These are phyloP conservation scores for Lodderomyces theae DNA, from an alignment of 1,139 yeast genomes.

Conservation along the genomic window DNA sequence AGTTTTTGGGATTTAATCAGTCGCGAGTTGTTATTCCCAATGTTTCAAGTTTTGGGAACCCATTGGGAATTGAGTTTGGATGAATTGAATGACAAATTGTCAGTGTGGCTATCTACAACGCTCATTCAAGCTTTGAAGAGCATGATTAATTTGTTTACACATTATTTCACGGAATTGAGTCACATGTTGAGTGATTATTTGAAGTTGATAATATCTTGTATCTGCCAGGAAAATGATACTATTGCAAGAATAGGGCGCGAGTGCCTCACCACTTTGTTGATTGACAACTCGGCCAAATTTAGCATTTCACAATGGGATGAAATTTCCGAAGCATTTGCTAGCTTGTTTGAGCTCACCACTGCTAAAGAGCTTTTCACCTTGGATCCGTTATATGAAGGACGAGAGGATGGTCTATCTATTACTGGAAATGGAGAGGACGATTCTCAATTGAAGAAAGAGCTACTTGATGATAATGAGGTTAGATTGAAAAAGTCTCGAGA, in stretches of 20 bases:
- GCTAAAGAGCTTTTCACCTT: conserved; percentile 79
- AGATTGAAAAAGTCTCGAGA: conserved; percentile 39
- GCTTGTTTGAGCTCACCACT: conserved; percentile 76
- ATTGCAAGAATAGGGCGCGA: conserved; percentile 92
- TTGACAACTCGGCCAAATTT: conserved; percentile 71
- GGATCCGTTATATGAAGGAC: conserved; percentile 48
- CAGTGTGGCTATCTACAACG: conserved; percentile 96
- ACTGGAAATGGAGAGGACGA: background rate
- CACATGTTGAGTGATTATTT: conserved; percentile 75
- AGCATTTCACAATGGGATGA: conserved; percentile 69
- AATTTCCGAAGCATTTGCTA: conserved; percentile 60
- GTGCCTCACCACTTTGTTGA: conserved; percentile 74
- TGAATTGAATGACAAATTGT: conserved; percentile 61
- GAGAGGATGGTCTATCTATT: conserved; percentile 4
- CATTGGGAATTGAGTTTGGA: conserved; percentile 73
- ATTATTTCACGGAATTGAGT: conserved; percentile 72
- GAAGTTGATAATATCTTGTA: conserved; percentile 76
- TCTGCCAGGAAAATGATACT: conserved; percentile 95
- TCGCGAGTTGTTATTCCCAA: conserved; percentile 79
- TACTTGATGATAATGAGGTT: conserved; percentile 23
- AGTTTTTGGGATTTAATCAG: conserved; percentile 85
- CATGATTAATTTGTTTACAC: conserved; percentile 78
- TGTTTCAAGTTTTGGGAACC: conserved; percentile 73
- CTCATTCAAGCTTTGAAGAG: conserved; percentile 92
- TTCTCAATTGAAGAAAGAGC: conserved; percentile 9